These are phyloP conservation scores for Phaeosphaeriaceae sp. DNA, from an alignment of 2,329 filamentous ascomycete genomes.

Conservation along the genomic window DNA sequence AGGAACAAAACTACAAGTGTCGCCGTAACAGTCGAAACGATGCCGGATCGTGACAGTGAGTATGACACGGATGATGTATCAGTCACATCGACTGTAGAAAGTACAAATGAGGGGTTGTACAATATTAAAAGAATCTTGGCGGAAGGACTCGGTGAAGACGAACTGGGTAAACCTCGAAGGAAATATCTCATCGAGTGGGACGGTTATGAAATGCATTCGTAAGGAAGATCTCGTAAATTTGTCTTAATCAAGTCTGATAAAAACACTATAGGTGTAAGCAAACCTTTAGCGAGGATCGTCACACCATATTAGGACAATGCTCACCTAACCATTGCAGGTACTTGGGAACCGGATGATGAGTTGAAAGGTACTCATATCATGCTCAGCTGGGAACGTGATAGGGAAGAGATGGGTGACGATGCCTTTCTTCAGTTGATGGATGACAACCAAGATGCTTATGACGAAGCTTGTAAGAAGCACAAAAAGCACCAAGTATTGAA, in stretches of 20 bases:
- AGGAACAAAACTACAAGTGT: slow-evolving; percentile 4
- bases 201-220: slow-evolving; percentile 58
- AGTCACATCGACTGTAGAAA: slow-evolving; percentile 58
- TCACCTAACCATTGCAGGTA: slow-evolving; percentile 15
- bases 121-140: slow-evolving; percentile 32
- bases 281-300: no score
- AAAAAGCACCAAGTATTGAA: slow-evolving; percentile 11
- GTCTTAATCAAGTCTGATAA: slow-evolving; percentile 9
- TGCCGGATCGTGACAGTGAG: slow-evolving; percentile 8
- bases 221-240: slow-evolving; percentile 2
- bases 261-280: slow-evolving; percentile 2
- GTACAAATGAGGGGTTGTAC: slow-evolving; percentile 15
- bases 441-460: slow-evolving; percentile 13
- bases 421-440: slow-evolving; percentile 11
- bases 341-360: slow-evolving; percentile 35
- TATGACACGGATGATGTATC: slow-evolving; percentile 60
- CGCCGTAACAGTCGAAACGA: slow-evolving; percentile 8
- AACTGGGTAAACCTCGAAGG: slow-evolving; percentile 29
- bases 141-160: slow-evolving; percentile 54
- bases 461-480: slow-evolving; percentile 9
- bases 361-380: slow-evolving; percentile 18
- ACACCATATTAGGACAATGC: no score
- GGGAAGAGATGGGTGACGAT: slow-evolving; percentile 9
- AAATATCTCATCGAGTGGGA: slow-evolving; percentile 70
- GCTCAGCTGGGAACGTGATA: slow-evolving; percentile 15